Evolutionary conservation across 352 stramenopile species (phyloP).

Genomic region (Globisporangium viniferum): DNA sequence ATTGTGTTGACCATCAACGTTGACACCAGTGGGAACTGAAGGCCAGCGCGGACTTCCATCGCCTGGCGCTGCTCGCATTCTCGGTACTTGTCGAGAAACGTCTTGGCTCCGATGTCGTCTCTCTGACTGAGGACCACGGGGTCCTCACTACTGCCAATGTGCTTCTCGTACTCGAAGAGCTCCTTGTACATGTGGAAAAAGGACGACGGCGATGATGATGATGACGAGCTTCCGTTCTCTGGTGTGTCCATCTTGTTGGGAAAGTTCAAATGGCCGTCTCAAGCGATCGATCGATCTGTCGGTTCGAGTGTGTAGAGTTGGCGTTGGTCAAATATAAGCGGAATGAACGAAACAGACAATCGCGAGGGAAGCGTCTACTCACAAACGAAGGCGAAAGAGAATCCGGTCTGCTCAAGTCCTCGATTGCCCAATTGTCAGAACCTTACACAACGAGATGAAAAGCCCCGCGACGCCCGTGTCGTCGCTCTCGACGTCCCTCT

Average conservation of each 20-base stretch:
- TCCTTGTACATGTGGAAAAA: conserved; percentile 67
- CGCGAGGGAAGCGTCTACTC: background rate
- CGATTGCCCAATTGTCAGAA: background rate
- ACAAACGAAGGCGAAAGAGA: background rate
- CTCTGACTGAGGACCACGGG: conserved; percentile 8
- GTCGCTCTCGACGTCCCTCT: conserved; percentile 19
- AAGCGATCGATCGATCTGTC: background rate
- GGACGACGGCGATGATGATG: conserved; percentile 8
- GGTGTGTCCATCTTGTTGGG: conserved; percentile 1
- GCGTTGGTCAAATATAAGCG: background rate
- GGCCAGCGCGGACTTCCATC: conserved; percentile 4
- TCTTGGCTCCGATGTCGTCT: conserved; percentile 21
- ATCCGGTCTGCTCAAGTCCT: background rate
- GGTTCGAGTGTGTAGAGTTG: background rate
- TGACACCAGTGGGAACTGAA: conserved; percentile 11
- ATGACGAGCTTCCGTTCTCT: background rate
- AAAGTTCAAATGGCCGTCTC: background rate
- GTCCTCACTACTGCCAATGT: conserved; percentile 23
- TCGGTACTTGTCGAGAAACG: conserved; percentile 51
- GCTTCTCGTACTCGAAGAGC: conserved; percentile 66
- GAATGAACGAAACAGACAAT: background rate
- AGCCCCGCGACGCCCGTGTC: conserved; percentile 12
- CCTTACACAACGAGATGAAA: conserved; percentile 13
- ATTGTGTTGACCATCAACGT: conserved; percentile 4
- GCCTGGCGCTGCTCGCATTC: conserved; percentile 34